Conservation (phyloP, 2,329 filamentous ascomycete genomes). For the Rhynchosporium agropyri region DNA sequence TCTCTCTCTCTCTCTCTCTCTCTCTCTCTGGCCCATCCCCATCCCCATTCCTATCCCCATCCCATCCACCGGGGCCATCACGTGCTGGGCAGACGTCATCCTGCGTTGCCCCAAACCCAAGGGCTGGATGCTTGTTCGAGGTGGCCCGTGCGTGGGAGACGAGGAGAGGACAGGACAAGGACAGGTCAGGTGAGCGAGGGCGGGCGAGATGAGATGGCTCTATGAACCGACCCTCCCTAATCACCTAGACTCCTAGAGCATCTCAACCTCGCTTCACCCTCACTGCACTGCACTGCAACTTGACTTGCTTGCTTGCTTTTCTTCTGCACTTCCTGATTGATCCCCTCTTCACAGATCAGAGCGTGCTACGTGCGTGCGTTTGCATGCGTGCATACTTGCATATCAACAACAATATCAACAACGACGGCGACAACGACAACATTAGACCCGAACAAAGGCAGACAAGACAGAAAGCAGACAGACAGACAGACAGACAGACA, state of each 20-base stretch:
- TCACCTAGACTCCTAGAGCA: neutral
- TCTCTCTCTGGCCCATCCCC: neutral
- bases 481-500: neutral
- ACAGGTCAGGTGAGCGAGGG: too few relatives aligned
- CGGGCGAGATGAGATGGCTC: too few relatives aligned
- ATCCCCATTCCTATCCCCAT: too few relatives aligned
- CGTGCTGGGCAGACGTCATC: neutral
- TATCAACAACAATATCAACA: neutral
- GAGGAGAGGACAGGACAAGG: too few relatives aligned
- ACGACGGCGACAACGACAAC: too few relatives aligned
- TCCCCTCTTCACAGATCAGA: constrained; percentile 10
- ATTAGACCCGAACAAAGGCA: too few relatives aligned
- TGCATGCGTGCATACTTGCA: neutral
- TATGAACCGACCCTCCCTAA: too few relatives aligned
- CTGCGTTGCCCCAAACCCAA: too few relatives aligned
- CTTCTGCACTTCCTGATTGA: neutral
- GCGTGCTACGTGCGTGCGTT: constrained; percentile 10
- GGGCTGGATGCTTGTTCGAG: too few relatives aligned
- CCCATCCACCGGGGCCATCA: constrained; percentile 11
- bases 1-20: constrained; percentile 1
- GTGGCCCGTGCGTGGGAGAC: too few relatives aligned
- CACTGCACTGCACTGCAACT: too few relatives aligned
- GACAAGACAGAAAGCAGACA: neutral
- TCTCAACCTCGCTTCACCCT: neutral
- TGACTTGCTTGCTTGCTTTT: too few relatives aligned